These are phyloP conservation scores for Gossypium herbaceum DNA, from an alignment of 345 rosid species.

Conservation along the genomic window DNA sequence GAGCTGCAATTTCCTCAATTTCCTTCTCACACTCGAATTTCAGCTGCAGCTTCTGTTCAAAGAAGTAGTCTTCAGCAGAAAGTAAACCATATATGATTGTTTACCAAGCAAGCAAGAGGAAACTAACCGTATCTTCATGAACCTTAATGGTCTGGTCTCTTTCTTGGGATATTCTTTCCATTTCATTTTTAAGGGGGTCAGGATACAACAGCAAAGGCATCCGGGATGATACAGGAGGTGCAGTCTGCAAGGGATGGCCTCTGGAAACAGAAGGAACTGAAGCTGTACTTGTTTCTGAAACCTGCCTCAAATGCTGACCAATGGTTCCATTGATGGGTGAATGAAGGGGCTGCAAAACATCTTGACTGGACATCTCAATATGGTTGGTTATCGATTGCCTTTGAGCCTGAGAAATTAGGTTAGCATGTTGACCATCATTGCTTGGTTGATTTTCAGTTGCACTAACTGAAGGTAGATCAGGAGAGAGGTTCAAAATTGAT, in stretches of 20 bases:
- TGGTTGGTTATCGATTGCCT: conserved; percentile 13
- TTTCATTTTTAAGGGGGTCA: conserved; percentile 61
- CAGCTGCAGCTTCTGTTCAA: conserved; percentile 46
- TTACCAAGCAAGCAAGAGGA: conserved; percentile 16
- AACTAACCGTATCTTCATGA: conserved; percentile 43
- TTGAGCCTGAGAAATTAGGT: conserved; percentile 15
- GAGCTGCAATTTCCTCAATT: conserved; percentile 41
- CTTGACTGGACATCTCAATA: conserved; percentile 16
- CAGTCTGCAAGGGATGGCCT: conserved; percentile 25
- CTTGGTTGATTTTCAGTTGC: conserved; percentile 22
- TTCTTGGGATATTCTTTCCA: conserved; percentile 42
- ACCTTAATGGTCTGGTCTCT: conserved; percentile 27
- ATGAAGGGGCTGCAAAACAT: conserved; percentile 17
- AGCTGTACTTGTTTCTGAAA: conserved; percentile 20
- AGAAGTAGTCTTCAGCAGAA: conserved; percentile 15
- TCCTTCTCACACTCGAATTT: conserved; percentile 49
- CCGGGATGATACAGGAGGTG: conserved; percentile 18
- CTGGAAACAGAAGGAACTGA: conserved; percentile 18
- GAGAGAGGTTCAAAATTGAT: background rate
- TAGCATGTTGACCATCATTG: conserved; percentile 13
- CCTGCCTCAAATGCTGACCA: conserved; percentile 10
- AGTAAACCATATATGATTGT: conserved; percentile 5
- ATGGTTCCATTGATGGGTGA: conserved; percentile 12
- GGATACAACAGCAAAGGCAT: conserved; percentile 18
- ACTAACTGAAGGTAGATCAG: conserved; percentile 17